Conservation (phyloP, 1,284 basidiomycete genomes). For the Melampsora americana region DNA sequence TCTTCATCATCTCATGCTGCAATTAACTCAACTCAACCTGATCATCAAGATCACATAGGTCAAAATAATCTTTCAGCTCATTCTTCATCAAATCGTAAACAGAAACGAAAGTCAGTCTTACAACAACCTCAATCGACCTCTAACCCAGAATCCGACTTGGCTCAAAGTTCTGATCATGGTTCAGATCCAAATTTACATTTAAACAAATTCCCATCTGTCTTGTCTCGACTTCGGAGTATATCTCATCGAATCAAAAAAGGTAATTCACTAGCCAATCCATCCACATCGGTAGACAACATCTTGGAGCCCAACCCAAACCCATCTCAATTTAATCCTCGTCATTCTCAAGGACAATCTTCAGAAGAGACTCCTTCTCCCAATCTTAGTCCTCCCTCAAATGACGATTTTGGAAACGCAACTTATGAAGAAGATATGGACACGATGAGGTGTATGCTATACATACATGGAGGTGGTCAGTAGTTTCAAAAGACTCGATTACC, state of each 20-base stretch:
- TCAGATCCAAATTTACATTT: background rate
- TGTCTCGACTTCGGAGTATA: background rate
- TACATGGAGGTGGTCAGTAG: conserved; percentile 41
- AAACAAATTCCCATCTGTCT: background rate
- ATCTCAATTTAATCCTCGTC: too few relatives aligned
- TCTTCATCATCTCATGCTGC: background rate
- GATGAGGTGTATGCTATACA: conserved; percentile 44
- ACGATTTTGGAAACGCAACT: conserved; percentile 9
- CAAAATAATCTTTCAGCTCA: background rate
- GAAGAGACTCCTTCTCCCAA: background rate
- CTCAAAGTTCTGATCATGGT: background rate
- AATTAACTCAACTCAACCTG: background rate
- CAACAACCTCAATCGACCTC: background rate
- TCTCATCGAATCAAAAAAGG: conserved; percentile 4
- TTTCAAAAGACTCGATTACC: background rate
- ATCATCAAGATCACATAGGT: background rate
- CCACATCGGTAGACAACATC: background rate
- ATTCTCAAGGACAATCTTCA: background rate
- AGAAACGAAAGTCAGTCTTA: background rate
- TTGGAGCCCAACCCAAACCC: background rate
- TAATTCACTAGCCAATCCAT: background rate
- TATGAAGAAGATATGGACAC: conserved; percentile 43
- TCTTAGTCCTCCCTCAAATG: background rate
- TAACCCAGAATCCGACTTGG: background rate
- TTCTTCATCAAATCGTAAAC: background rate